These are phyloP conservation scores for Vanrija sp. DNA, from an alignment of 1,284 basidiomycete genomes.

Conservation along the genomic window DNA sequence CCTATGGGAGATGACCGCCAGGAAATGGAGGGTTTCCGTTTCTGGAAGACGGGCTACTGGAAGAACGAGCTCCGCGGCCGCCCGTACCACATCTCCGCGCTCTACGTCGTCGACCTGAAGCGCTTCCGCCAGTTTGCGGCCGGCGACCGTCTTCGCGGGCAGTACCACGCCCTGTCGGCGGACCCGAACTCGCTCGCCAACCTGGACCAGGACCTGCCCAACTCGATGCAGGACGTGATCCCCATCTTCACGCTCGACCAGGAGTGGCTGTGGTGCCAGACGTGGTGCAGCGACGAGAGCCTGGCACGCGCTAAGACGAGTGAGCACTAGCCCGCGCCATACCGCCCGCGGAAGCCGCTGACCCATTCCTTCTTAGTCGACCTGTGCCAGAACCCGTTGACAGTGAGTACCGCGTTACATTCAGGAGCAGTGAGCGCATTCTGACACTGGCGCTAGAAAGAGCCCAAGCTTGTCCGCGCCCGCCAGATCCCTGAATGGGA, in stretches of 20 bases:
- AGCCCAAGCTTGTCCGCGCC: constrained; percentile 88
- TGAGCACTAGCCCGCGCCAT: constrained; percentile 7
- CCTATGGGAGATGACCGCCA: constrained; percentile 94
- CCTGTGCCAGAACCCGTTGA: constrained; percentile 86
- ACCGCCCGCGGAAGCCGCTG: background rate
- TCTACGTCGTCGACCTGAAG: constrained; percentile 95
- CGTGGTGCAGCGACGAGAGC: constrained; percentile 53
- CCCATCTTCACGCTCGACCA: constrained; percentile 83
- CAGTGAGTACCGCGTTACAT: constrained; percentile 55
- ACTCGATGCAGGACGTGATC: constrained; percentile 80
- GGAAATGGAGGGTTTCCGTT: constrained; percentile 96
- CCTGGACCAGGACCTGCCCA: constrained; percentile 93
- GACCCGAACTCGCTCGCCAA: constrained; percentile 93
- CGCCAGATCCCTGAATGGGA: constrained; percentile 98
- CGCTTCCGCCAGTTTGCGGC: constrained; percentile 72
- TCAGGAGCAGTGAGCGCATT: background rate
- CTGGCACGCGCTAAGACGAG: constrained; percentile 54
- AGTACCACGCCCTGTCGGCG: constrained; percentile 87
- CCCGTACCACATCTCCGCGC: constrained; percentile 82
- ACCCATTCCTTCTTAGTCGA: constrained; percentile 63
- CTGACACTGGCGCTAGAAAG: constrained; percentile 61
- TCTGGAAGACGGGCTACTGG: constrained; percentile 97
- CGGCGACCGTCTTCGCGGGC: constrained; percentile 76
- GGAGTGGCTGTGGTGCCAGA: constrained; percentile 82
- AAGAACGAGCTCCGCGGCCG: constrained; percentile 71